Percentiles rank a stretch among this genome's conserved stretches.
Evolutionary conservation across 495 filamentous ascomycete species (phyloP).

Genomic region (Daldinia caldariorum): DNA sequence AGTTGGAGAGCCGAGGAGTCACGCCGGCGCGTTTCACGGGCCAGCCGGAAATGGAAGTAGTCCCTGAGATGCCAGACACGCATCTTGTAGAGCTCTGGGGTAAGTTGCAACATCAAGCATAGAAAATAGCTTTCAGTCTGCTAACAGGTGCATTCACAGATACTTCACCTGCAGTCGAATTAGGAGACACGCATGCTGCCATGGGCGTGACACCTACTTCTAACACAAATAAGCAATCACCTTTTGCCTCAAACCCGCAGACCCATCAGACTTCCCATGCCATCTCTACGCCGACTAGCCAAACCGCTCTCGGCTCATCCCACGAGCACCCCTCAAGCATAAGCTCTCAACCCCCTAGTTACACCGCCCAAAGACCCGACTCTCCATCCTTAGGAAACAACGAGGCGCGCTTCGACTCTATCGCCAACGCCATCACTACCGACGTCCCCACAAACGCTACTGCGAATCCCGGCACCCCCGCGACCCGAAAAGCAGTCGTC

Average conservation of each 20-base stretch:
- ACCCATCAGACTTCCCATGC: slow-evolving; percentile 20
- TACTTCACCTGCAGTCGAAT: slow-evolving; percentile 48
- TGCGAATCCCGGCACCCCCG: slow-evolving; percentile 6
- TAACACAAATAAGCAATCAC: slow-evolving; percentile 45
- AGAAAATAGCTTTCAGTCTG: background rate
- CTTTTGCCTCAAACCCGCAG: slow-evolving; percentile 33
- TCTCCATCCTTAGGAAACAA: slow-evolving; percentile 45
- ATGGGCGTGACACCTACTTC: slow-evolving; percentile 22
- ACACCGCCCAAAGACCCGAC: slow-evolving; percentile 40
- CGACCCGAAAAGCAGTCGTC: slow-evolving; percentile 39
- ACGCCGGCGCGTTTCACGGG: slow-evolving; percentile 28
- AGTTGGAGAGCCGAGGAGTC: slow-evolving; percentile 42
- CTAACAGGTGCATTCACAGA: slow-evolving; percentile 44
- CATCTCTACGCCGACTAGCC: slow-evolving; percentile 24
- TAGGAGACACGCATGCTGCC: slow-evolving; percentile 4
- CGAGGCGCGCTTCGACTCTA: slow-evolving; percentile 34
- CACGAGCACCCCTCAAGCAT: slow-evolving; percentile 32
- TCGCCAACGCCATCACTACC: slow-evolving; percentile 30
- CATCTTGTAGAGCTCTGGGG: slow-evolving; percentile 58
- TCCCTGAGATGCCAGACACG: slow-evolving; percentile 53
- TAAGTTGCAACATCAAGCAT: slow-evolving; percentile 37
- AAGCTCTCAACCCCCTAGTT: background rate
- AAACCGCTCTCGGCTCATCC: slow-evolving; percentile 20
- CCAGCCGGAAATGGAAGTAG: slow-evolving; percentile 25
- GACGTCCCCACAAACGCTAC: slow-evolving; percentile 17